These are phyloP conservation scores for Verticillium albo-atrum DNA, from an alignment of 2,329 filamentous ascomycete genomes.

Conservation along the genomic window DNA sequence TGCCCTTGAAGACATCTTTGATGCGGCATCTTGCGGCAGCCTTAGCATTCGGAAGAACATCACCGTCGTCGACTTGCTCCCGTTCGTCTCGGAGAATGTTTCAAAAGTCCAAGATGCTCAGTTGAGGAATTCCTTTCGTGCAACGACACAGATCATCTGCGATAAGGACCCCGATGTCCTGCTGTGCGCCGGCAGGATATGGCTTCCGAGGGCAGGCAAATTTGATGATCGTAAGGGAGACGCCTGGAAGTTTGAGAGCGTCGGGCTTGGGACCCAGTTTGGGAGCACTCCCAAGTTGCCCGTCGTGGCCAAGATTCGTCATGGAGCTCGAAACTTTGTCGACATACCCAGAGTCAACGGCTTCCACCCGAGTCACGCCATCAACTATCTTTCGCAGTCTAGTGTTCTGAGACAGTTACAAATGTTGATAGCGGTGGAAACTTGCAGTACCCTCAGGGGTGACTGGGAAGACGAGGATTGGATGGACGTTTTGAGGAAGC, in stretches of 20 bases:
- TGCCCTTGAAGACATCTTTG: constrained; percentile 7
- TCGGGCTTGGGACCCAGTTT: constrained; percentile 6
- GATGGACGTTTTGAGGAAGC: constrained; percentile 5
- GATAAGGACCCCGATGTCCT: constrained; percentile 9
- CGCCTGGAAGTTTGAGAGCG: constrained; percentile 6
- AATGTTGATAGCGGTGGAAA: constrained; percentile 4
- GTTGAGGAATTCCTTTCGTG: constrained; percentile 1
- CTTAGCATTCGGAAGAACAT: constrained; percentile 6
- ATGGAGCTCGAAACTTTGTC: neutral
- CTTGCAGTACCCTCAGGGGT: constrained; percentile 1
- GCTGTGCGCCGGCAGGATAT: constrained; percentile 11
- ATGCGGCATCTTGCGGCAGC: constrained; percentile 4
- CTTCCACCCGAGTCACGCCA: constrained; percentile 13
- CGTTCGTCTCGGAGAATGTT: constrained; percentile 2
- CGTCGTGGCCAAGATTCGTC: neutral
- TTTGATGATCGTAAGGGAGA: constrained; percentile 7
- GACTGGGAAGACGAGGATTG: constrained; percentile 6
- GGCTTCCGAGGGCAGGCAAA: neutral
- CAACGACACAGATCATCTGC: neutral
- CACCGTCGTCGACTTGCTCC: constrained; percentile 9
- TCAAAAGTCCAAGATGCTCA: neutral
- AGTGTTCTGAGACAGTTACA: constrained; percentile 10
- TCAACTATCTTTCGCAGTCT: constrained; percentile 10
- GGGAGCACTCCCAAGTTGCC: neutral
- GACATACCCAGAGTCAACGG: constrained; percentile 9